Base-by-base conservation (phyloP, 75 land plant genomes). In the Chamaecyparis obtusa region DNA sequence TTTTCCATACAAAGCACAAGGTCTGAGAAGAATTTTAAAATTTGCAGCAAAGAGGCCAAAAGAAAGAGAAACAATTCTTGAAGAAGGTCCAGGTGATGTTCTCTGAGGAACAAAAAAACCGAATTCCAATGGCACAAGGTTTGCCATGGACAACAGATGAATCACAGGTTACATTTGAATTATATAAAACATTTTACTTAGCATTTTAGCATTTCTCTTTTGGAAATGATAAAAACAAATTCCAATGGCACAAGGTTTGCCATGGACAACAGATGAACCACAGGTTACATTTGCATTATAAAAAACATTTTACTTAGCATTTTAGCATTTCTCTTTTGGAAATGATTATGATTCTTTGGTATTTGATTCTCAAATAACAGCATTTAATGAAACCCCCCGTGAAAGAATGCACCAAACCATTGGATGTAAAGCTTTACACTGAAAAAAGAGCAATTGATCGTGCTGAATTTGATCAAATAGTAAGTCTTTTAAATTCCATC, bases 111-210 rank as follows among this genome's bases (percentile, higher is more conserved):
- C 89, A 93, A 86, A 95, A 87, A 41, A 84, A 79, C 41, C 93
- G 97, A 24, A 90, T 96, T 83, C 99, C 96, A 37, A 84, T 96
- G 41, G 99, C 99, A 27, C 99, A 96, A 89, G 99, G 99, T 3
- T 92, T 97, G 43, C 99, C 99, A 35, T 97, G 96, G 97, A 97
- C 99, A 85, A 97, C 99, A 14, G 99, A 97, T 90, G 96, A 97
- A 87, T 95, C 97, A 81, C 93, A 94, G 93, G 97, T 90, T 35
- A 51, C 36, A 51, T 6, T 15, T 93, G 48, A 56, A 79, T 21
- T 41, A 43, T 35, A n/a, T 16, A 39, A 39, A 39, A 39, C n/a
- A n/a, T n/a, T n/a, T n/a, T n/a, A n/a, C n/a, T n/a, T n/a, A n/a
- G n/a, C n/a, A n/a, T n/a, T n/a, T n/a, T n/a, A n/a, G n/a, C n/a